phyloP scores from a whole-genome alignment of 2,329 filamentous ascomycete genomes.

The Davidsoniella neocaledoniae region DNA sequence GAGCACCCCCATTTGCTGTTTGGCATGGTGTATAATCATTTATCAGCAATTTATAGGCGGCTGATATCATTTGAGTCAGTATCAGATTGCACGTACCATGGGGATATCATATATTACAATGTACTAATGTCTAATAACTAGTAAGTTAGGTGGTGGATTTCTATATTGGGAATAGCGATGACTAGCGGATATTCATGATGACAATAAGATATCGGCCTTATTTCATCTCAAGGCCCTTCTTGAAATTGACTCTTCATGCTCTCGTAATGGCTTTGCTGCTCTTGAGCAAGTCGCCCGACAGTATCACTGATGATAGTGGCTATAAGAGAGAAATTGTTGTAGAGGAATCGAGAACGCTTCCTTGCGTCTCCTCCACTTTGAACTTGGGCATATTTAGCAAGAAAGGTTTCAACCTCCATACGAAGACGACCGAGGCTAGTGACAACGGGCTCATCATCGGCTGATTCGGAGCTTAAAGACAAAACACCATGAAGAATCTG shows the following conservation, averaged over 20 bases:
- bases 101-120: too few species aligned
- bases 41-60: too few species aligned
- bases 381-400: conserved; percentile 49
- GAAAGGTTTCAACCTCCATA: conserved; percentile 66
- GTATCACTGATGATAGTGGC: conserved; percentile 76
- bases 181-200: not conserved
- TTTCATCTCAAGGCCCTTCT: conserved; percentile 20
- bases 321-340: conserved; percentile 93
- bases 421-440: conserved; percentile 63
- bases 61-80: too few species aligned
- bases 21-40: too few species aligned
- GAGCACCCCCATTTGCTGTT: not conserved
- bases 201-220: not conserved
- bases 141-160: not conserved
- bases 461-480: conserved; percentile 69
- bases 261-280: conserved; percentile 63
- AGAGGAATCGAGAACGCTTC: conserved; percentile 75
- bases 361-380: conserved; percentile 60
- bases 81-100: too few species aligned
- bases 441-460: conserved; percentile 83
- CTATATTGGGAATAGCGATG: not conserved
- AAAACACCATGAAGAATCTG: conserved; percentile 80
- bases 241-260: conserved; percentile 42
- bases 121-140: not conserved
- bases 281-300: conserved; percentile 53